Evolutionary conservation across 1,139 yeast species (phyloP).

Genomic region (Suhomyces panamericanus): DNA sequence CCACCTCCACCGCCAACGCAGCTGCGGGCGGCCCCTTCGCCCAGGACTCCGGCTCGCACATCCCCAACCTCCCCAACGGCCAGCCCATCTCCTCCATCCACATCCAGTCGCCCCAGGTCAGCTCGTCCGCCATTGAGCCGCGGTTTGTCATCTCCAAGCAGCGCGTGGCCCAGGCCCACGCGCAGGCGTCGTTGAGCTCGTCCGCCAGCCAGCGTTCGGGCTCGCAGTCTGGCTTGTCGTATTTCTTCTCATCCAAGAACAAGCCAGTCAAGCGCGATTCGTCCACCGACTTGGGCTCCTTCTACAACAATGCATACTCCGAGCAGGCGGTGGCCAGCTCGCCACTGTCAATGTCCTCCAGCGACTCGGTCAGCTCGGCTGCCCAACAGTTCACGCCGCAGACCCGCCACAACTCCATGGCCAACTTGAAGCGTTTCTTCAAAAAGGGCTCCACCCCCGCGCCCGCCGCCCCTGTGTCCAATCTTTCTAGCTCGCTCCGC

Average conservation of each 20-base stretch:
- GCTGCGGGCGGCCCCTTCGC: conserved; percentile 2
- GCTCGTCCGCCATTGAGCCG: conserved; percentile 58
- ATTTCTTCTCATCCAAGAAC: conserved; percentile 41
- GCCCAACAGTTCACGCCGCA: conserved; percentile 20
- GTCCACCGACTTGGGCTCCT: conserved; percentile 48
- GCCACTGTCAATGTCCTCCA: conserved; percentile 42
- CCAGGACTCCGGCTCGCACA: conserved; percentile 23
- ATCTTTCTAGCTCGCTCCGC: conserved; percentile 44
- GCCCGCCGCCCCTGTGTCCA: conserved; percentile 30
- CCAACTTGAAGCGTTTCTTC: conserved; percentile 64
- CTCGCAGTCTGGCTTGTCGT: conserved; percentile 53
- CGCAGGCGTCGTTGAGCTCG: conserved; percentile 39
- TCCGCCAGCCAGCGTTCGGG: conserved; percentile 35
- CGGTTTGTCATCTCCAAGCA: conserved; percentile 74
- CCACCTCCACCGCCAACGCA: neutral
- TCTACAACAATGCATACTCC: conserved; percentile 44
- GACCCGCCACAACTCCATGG: conserved; percentile 68
- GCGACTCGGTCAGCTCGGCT: conserved; percentile 32
- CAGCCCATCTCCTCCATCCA: conserved; percentile 61
- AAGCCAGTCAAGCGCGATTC: conserved; percentile 26
- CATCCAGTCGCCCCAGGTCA: conserved; percentile 68
- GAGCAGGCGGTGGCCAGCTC: conserved; percentile 37
- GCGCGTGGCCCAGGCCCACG: conserved; percentile 55
- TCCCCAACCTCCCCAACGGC: conserved; percentile 52
- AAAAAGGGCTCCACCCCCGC: conserved; percentile 45